Conservation (phyloP, 2,329 filamentous ascomycete genomes). For the Paradendryphiella salina region DNA sequence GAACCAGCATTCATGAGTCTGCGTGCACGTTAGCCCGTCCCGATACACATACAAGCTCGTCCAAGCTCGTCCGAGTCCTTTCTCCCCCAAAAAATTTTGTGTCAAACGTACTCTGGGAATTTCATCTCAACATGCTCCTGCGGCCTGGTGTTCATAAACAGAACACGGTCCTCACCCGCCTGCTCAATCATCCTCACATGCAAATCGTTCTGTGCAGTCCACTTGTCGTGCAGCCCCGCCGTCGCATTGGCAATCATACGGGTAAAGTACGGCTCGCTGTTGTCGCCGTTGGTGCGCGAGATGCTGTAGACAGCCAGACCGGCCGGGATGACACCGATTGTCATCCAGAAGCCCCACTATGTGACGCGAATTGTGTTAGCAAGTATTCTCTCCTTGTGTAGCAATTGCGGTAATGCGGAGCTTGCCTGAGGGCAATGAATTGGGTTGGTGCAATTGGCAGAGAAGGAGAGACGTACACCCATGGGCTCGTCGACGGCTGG, state of each 20-base stretch:
- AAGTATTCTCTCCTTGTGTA: neutral
- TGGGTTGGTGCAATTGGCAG: constrained; percentile 16
- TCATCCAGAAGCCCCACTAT: constrained; percentile 54
- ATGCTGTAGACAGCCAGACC: constrained; percentile 52
- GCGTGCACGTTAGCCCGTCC: too few species aligned
- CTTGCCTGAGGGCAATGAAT: neutral
- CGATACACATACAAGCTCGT: too few species aligned
- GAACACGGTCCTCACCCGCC: constrained; percentile 63
- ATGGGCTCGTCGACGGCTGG: constrained; percentile 54
- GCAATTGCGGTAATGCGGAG: too few species aligned
- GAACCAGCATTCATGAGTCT: constrained; percentile 66
- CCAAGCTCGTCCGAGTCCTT: too few species aligned
- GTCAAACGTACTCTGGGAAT: constrained; percentile 65
- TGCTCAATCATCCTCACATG: constrained; percentile 65
- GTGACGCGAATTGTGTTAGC: constrained; percentile 29
- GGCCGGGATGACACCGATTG: constrained; percentile 52
- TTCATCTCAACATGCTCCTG: constrained; percentile 58
- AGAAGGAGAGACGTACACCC: constrained; percentile 51
- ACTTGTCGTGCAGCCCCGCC: constrained; percentile 56
- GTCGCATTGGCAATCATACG: constrained; percentile 61
- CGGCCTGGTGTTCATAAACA: constrained; percentile 57
- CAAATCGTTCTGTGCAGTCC: constrained; percentile 61
- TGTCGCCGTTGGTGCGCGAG: constrained; percentile 46
- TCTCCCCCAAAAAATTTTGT: too few species aligned
- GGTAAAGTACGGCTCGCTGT: constrained; percentile 51